Percentiles rank a stretch among this genome's conserved stretches.
Evolutionary conservation across 306 rosid genomes (phyloP).

Genomic region (Canavalia ensiformis): DNA sequence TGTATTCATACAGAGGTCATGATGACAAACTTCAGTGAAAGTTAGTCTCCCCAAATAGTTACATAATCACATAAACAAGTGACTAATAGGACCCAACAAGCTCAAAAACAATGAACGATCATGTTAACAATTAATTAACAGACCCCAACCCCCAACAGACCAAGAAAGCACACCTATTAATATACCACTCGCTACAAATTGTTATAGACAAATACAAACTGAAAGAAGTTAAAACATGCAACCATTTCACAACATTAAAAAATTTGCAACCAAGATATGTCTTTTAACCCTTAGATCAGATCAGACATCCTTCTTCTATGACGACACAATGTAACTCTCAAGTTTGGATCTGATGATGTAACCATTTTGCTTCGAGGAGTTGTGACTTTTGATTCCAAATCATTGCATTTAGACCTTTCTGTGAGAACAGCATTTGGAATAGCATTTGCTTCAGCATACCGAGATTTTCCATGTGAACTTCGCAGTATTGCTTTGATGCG

Average conservation of each 20-base stretch:
- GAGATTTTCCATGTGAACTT: slow-evolving; percentile 62
- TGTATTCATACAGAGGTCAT: slow-evolving; percentile 25
- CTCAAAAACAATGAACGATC: slow-evolving; percentile 38
- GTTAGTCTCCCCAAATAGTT: slow-evolving; percentile 42
- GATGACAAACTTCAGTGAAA: slow-evolving; percentile 33
- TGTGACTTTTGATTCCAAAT: slow-evolving; percentile 53
- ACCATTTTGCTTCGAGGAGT: slow-evolving; percentile 61
- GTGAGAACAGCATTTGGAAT: slow-evolving; percentile 46
- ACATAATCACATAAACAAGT: slow-evolving; percentile 45
- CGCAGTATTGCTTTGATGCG: slow-evolving; percentile 66
- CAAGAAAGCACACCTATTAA: slow-evolving; percentile 43
- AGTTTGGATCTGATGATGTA: slow-evolving; percentile 73
- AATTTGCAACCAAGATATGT: slow-evolving; percentile 39
- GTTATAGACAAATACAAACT: slow-evolving; percentile 36
- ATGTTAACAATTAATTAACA: slow-evolving; percentile 49
- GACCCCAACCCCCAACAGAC: slow-evolving; percentile 46
- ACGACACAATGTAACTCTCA: slow-evolving; percentile 58
- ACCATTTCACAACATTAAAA: slow-evolving; percentile 42
- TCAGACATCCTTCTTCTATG: slow-evolving; percentile 93
- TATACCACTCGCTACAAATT: slow-evolving; percentile 29
- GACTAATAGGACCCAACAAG: slow-evolving; percentile 44
- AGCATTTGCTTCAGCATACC: slow-evolving; percentile 57
- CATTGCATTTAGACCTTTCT: slow-evolving; percentile 70
- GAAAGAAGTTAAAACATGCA: slow-evolving; percentile 30
- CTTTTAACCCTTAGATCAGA: slow-evolving; percentile 54